These are phyloP conservation scores for Phytophthora multivora DNA, from an alignment of 352 stramenopile species.

Conservation along the genomic window DNA sequence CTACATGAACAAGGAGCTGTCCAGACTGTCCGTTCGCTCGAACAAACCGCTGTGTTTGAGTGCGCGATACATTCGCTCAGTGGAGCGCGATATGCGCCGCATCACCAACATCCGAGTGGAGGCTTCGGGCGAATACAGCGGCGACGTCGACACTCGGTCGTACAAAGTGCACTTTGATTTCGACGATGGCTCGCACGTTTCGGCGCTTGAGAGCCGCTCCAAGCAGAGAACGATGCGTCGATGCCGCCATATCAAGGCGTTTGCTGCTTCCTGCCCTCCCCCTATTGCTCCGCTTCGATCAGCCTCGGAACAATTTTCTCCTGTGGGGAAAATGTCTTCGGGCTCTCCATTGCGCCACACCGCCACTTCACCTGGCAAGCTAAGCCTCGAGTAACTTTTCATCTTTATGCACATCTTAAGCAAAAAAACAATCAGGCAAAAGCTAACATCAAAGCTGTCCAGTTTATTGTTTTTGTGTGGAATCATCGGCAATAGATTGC, in stretches of 20 bases:
- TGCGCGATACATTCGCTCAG: constrained; percentile 36
- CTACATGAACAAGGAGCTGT: constrained; percentile 56
- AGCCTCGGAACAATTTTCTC: constrained; percentile 16
- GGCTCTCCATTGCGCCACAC: constrained; percentile 30
- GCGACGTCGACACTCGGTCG: constrained; percentile 66
- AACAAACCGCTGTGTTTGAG: constrained; percentile 56
- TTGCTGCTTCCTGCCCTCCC: constrained; percentile 27
- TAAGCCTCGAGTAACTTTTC: constrained; percentile 26
- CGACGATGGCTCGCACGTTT: constrained; percentile 56
- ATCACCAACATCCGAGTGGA: constrained; percentile 73
- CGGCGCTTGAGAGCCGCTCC: constrained; percentile 59
- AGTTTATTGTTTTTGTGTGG: constrained; percentile 39
- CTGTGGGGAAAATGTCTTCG: constrained; percentile 6
- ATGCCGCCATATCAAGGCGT: constrained; percentile 65
- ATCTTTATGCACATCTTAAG: background rate
- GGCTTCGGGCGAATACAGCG: constrained; percentile 62
- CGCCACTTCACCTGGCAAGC: constrained; percentile 24
- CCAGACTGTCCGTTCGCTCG: constrained; percentile 44
- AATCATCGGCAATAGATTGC: constrained; percentile 22
- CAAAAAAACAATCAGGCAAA: constrained; percentile 1
- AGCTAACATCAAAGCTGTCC: constrained; percentile 29
- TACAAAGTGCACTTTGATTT: constrained; percentile 84
- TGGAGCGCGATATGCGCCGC: constrained; percentile 56
- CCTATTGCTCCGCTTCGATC: constrained; percentile 22
- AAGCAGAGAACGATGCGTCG: constrained; percentile 62